These are phyloP conservation scores for Teunomyces pallodes DNA, from an alignment of 805 yeast species.

Conservation along the genomic window DNA sequence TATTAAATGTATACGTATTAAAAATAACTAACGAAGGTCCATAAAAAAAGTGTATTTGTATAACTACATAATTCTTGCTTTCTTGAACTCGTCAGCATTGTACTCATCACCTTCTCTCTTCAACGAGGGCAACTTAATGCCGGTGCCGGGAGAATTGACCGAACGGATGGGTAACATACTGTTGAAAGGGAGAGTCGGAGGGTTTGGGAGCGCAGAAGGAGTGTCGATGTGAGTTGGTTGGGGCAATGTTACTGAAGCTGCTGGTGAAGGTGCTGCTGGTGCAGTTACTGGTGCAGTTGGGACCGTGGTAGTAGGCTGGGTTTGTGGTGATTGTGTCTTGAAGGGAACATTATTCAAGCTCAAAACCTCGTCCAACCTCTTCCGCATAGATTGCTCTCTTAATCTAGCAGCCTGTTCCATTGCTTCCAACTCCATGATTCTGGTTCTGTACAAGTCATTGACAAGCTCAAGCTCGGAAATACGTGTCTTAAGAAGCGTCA, in stretches of 20 bases:
- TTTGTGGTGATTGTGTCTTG: constrained; percentile 3
- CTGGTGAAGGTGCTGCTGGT: neutral
- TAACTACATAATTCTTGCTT: constrained; percentile 2
- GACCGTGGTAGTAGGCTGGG: constrained; percentile 3
- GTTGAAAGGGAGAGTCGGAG: constrained; percentile 1
- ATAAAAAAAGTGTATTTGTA: neutral
- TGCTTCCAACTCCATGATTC: constrained; percentile 80
- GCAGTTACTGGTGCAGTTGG: neutral
- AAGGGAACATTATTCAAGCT: constrained; percentile 18
- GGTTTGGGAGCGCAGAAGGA: constrained; percentile 3
- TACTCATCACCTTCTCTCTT: constrained; percentile 23
- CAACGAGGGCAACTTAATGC: constrained; percentile 17
- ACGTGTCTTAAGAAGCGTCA: constrained; percentile 59
- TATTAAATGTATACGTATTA: neutral
- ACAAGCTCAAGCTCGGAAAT: constrained; percentile 88
- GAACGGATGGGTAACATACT: constrained; percentile 8
- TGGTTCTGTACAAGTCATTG: constrained; percentile 79
- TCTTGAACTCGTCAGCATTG: constrained; percentile 9
- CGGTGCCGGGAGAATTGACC: constrained; percentile 8
- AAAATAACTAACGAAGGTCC: neutral
- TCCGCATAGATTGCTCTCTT: constrained; percentile 47
- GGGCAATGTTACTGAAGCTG: neutral
- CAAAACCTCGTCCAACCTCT: constrained; percentile 46
- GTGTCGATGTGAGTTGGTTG: constrained; percentile 6
- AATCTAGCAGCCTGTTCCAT: constrained; percentile 55